phyloP scores from a whole-genome alignment of 306 rosid species.

The apple (Malus domestica) region DNA sequence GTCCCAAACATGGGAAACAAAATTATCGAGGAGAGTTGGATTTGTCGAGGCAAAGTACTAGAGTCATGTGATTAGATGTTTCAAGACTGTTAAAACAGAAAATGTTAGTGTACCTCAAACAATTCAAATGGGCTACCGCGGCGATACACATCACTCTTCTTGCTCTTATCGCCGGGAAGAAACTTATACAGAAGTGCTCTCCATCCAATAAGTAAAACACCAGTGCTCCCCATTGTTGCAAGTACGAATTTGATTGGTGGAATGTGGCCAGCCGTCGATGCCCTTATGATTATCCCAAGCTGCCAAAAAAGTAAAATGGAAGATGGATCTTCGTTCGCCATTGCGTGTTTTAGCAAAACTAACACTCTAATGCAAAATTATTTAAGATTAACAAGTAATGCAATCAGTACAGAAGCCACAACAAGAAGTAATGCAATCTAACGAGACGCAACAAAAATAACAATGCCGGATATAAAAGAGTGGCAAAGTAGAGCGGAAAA shows the following conservation, averaged over 20 bases:
- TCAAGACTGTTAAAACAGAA: background rate
- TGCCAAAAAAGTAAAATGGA: constrained; percentile 24
- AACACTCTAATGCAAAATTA: background rate
- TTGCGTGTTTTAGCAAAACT: background rate
- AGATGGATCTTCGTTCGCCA: background rate
- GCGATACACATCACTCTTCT: constrained; percentile 74
- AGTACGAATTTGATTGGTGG: constrained; percentile 56
- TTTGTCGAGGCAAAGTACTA: background rate
- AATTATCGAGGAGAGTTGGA: background rate
- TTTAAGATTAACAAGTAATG: background rate
- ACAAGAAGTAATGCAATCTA: background rate
- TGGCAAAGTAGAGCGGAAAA: background rate
- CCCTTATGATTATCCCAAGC: constrained; percentile 72
- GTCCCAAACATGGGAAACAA: background rate
- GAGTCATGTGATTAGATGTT: background rate
- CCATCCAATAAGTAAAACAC: constrained; percentile 68
- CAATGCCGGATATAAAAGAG: background rate
- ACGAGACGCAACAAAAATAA: background rate
- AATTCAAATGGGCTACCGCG: constrained; percentile 85
- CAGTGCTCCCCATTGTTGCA: constrained; percentile 84
- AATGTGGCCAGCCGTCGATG: constrained; percentile 44
- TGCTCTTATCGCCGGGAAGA: constrained; percentile 44
- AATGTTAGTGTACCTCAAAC: constrained; percentile 53
- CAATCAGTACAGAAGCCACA: background rate
- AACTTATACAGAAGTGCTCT: constrained; percentile 55